These are phyloP conservation scores for Parasitella parasitica DNA, from an alignment of 371 early-diverging fungal species.

Conservation along the genomic window DNA sequence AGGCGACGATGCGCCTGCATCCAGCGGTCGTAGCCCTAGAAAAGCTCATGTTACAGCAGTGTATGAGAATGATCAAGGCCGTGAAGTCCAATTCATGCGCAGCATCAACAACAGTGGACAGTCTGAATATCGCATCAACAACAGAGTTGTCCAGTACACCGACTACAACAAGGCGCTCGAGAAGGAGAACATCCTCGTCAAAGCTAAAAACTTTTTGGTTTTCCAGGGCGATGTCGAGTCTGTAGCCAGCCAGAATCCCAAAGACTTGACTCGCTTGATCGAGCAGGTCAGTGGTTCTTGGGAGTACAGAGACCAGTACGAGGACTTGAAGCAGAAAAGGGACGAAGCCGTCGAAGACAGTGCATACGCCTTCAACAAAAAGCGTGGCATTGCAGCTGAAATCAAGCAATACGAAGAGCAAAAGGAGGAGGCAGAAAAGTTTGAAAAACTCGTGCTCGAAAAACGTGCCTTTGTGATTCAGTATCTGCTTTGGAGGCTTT, in stretches of 20 bases:
- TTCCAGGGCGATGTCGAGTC: slow-evolving; percentile 99
- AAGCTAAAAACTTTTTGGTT: slow-evolving; percentile 97
- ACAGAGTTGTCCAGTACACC: slow-evolving; percentile 62
- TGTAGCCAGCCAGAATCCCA: slow-evolving; percentile 94
- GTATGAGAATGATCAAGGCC: slow-evolving; percentile 63
- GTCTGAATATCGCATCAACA: slow-evolving; percentile 90
- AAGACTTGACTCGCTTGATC: slow-evolving; percentile 90
- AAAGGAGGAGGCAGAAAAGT: slow-evolving; percentile 87
- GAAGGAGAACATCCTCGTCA: slow-evolving; percentile 88
- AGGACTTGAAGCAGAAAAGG: slow-evolving; percentile 76
- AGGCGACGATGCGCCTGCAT: slow-evolving; percentile 14
- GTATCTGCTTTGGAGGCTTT: slow-evolving; percentile 87
- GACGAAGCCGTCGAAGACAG: slow-evolving; percentile 89
- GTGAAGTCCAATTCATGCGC: slow-evolving; percentile 63
- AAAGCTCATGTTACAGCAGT: slow-evolving; percentile 80
- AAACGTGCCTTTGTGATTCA: slow-evolving; percentile 59
- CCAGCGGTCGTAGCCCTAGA: slow-evolving; percentile 40
- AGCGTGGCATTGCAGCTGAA: slow-evolving; percentile 84
- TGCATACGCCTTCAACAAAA: slow-evolving; percentile 84
- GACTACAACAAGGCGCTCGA: slow-evolving; percentile 83
- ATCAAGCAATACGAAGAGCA: slow-evolving; percentile 91
- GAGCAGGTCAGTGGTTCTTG: slow-evolving; percentile 96
- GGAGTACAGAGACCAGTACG: slow-evolving; percentile 89
- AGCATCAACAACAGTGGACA: slow-evolving; percentile 72
- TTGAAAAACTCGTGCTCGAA: slow-evolving; percentile 66